Conservation (phyloP, 805 yeast species). For the Ogataea dorogensis region DNA sequence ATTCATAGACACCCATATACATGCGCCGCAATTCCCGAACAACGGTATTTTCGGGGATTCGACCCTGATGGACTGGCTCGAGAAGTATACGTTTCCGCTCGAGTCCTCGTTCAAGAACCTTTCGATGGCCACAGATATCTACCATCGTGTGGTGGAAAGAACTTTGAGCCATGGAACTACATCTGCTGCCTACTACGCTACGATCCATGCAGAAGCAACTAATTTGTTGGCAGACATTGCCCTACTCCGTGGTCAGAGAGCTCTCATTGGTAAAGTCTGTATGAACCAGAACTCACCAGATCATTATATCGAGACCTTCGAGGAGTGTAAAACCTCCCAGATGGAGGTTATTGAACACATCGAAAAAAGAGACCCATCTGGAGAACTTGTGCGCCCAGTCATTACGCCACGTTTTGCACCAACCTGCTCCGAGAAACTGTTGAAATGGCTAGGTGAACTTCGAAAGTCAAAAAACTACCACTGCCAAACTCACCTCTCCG, state of each 20-base stretch:
- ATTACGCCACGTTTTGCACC: slow-evolving; percentile 95
- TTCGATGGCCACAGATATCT: slow-evolving; percentile 57
- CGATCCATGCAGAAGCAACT: slow-evolving; percentile 77
- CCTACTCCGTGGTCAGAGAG: slow-evolving; percentile 72
- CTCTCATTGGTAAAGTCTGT: slow-evolving; percentile 89
- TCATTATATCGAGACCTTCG: slow-evolving; percentile 56
- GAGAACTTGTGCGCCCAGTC: slow-evolving; percentile 63
- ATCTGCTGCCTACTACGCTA: slow-evolving; percentile 87
- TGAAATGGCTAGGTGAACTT: slow-evolving; percentile 62
- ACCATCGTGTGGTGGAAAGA: slow-evolving; percentile 61
- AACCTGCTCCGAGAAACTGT: slow-evolving; percentile 63
- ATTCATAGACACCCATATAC: slow-evolving; percentile 78
- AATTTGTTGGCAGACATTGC: slow-evolving; percentile 74
- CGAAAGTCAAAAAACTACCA: slow-evolving; percentile 52
- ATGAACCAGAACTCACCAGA: slow-evolving; percentile 85
- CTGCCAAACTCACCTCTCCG: slow-evolving; percentile 89
- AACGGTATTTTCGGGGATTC: slow-evolving; percentile 80
- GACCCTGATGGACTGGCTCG: slow-evolving; percentile 87
- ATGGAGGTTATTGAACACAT: slow-evolving; percentile 57
- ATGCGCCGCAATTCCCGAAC: slow-evolving; percentile 83
- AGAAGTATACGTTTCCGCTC: slow-evolving; percentile 83
- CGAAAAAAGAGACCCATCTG: slow-evolving; percentile 48
- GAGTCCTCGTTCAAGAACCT: slow-evolving; percentile 65
- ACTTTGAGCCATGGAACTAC: slow-evolving; percentile 86
- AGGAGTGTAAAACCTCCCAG: slow-evolving; percentile 56